phyloP scores from a whole-genome alignment of 2,329 filamentous ascomycete genomes.

The Aspergillus carbonarius region DNA sequence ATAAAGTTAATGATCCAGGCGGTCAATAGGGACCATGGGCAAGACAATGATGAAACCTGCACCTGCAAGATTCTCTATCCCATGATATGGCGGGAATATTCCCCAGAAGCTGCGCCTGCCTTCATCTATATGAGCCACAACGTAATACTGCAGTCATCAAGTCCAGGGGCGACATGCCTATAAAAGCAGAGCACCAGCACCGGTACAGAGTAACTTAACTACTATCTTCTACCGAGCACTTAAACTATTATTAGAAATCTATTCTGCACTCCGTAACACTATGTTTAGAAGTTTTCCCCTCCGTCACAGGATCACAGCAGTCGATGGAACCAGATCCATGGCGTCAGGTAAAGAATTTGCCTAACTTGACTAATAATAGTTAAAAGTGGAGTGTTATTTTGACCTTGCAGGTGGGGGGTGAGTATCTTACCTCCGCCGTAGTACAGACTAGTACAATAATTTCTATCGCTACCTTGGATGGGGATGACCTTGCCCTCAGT shows the following conservation, averaged over 20 bases:
- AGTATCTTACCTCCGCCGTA: not conserved
- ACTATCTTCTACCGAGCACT: not conserved
- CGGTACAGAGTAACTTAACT: not conserved
- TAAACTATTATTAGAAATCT: constrained; percentile 4
- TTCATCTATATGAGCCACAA: not conserved
- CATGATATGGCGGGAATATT: not conserved
- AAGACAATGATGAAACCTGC: not conserved
- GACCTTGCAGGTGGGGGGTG: not conserved
- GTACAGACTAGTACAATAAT: constrained; percentile 2
- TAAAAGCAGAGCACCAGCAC: not conserved
- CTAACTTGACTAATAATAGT: not conserved
- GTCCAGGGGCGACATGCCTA: not conserved
- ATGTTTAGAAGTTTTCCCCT: constrained; percentile 1
- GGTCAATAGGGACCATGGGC: too few relatives aligned
- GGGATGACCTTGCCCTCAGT: constrained; percentile 7
- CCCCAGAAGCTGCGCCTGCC: not conserved
- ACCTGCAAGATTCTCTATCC: not conserved
- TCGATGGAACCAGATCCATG: not conserved
- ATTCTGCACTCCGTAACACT: not conserved
- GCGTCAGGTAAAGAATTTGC: not conserved
- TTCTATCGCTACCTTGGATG: constrained; percentile 8
- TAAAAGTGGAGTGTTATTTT: not conserved
- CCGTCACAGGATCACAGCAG: not conserved
- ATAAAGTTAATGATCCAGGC: not conserved
- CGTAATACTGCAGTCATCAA: too few relatives aligned